phyloP scores from a whole-genome alignment of 768 basidiomycete species.

The Trametes cinnabarina region DNA sequence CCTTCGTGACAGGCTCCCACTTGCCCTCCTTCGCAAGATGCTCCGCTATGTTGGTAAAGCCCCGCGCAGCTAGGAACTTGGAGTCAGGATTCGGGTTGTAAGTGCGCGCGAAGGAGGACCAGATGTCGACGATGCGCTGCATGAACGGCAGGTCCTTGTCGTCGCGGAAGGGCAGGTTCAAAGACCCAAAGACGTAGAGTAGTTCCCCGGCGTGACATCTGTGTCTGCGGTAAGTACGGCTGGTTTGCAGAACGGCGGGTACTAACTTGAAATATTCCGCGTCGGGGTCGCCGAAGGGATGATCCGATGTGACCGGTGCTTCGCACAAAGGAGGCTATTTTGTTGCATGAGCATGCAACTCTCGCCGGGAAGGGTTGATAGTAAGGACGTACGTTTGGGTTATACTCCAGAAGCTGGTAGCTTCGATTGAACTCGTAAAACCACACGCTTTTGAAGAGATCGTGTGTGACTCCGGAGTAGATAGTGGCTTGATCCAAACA shows the following conservation, averaged over 20 bases:
- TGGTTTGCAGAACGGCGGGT: too few relatives aligned
- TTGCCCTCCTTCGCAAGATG: conserved; percentile 29
- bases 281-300: conserved; percentile 46
- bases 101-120: conserved; percentile 47
- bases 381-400: conserved; percentile 36
- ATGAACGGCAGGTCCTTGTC: conserved; percentile 43
- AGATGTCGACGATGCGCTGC: conserved; percentile 44
- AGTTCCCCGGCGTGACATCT: conserved; percentile 36
- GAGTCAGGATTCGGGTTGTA: conserved; percentile 46
- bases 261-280: conserved; percentile 47
- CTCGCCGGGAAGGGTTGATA: background rate
- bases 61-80: conserved; percentile 42
- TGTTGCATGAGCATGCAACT: background rate
- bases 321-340: conserved; percentile 38
- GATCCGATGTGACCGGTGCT: conserved; percentile 39
- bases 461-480: conserved; percentile 41
- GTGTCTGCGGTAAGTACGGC: background rate
- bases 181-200: conserved; percentile 33
- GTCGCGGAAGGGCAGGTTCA: conserved; percentile 46
- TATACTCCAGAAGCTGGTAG: conserved; percentile 40
- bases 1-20: conserved; percentile 37
- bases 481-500: conserved; percentile 52
- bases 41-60: conserved; percentile 36
- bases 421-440: conserved; percentile 49
- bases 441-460: conserved; percentile 41